Percentiles rank a stretch among this genome's conserved stretches.
phyloP scores from a whole-genome alignment of 1,139 yeast species.

The Taphrina pruni region DNA sequence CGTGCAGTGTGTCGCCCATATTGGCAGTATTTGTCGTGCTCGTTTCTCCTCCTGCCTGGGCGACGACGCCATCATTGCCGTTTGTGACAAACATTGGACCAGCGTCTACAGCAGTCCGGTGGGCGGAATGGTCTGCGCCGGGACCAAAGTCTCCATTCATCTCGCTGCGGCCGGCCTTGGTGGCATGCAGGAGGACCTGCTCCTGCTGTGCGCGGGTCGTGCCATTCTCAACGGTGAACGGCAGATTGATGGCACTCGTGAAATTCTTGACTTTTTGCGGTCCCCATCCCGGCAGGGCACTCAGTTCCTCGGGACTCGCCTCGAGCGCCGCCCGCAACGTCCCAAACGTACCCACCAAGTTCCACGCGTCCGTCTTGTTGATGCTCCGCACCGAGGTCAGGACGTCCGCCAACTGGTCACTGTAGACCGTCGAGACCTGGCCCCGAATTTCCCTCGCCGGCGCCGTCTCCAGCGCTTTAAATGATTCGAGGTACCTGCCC shows the following conservation, averaged over 20 bases:
- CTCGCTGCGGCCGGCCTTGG: slow-evolving; percentile 14
- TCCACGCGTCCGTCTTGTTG: slow-evolving; percentile 66
- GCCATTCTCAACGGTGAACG: slow-evolving; percentile 52
- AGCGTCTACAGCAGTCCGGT: background rate
- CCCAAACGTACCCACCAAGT: slow-evolving; percentile 61
- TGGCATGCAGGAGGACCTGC: slow-evolving; percentile 20
- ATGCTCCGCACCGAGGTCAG: slow-evolving; percentile 62
- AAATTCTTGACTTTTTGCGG: slow-evolving; percentile 59
- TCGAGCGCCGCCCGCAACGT: slow-evolving; percentile 60
- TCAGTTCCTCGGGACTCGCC: slow-evolving; percentile 51
- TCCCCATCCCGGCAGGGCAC: slow-evolving; percentile 62
- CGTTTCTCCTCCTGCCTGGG: background rate
- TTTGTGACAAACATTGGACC: background rate
- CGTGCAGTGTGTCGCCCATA: background rate
- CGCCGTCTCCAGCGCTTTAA: slow-evolving; percentile 51
- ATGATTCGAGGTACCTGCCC: slow-evolving; percentile 66
- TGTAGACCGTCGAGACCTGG: slow-evolving; percentile 56
- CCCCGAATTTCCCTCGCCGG: slow-evolving; percentile 56
- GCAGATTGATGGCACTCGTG: slow-evolving; percentile 59
- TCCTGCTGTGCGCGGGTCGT: slow-evolving; percentile 30
- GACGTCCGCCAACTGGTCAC: slow-evolving; percentile 60
- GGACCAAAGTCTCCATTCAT: slow-evolving; percentile 30
- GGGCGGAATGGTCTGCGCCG: slow-evolving; percentile 27
- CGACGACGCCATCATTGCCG: background rate
- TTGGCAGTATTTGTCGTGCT: background rate